Conservation (phyloP, 1,139 yeast genomes). For the Hanseniaspora gamundiae region DNA sequence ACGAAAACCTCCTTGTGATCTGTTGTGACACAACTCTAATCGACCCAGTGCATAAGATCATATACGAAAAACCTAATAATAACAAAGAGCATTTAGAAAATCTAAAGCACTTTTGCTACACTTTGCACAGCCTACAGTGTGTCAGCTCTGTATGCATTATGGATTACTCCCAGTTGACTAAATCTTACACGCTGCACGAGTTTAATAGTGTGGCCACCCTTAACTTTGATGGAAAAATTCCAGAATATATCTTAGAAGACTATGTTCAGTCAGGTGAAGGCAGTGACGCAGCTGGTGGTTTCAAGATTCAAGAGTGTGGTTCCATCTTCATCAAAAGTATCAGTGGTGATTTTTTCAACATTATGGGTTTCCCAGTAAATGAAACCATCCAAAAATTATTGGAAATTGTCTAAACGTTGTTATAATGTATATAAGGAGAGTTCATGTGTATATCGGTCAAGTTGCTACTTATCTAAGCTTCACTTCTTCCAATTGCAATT, state of each 20-base stretch:
- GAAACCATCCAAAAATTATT: conserved; percentile 31
- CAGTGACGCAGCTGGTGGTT: conserved; percentile 80
- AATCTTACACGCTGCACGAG: conserved; percentile 15
- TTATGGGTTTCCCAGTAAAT: conserved; percentile 78
- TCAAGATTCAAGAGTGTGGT: conserved; percentile 67
- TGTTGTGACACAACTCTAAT: conserved; percentile 81
- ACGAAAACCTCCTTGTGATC: conserved; percentile 27
- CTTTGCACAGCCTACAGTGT: conserved; percentile 21
- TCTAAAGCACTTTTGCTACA: conserved; percentile 36
- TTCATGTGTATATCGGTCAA: too few species aligned
- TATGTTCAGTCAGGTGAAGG: conserved; percentile 73
- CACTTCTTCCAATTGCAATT: not conserved
- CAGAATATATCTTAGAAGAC: conserved; percentile 31
- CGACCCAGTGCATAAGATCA: conserved; percentile 42
- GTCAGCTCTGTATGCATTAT: conserved; percentile 11
- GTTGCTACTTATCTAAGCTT: not conserved
- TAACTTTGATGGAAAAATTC: conserved; percentile 34
- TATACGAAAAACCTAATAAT: conserved; percentile 62
- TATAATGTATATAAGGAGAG: not conserved
- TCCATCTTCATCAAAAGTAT: conserved; percentile 50
- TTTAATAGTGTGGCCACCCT: conserved; percentile 36
- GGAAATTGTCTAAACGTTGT: not conserved
- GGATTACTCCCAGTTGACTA: conserved; percentile 9
- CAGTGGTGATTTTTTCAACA: conserved; percentile 73
- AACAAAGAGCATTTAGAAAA: conserved; percentile 37